phyloP scores from a whole-genome alignment of 176 grass and related monocot genomes.

The Stipa capillata region DNA sequence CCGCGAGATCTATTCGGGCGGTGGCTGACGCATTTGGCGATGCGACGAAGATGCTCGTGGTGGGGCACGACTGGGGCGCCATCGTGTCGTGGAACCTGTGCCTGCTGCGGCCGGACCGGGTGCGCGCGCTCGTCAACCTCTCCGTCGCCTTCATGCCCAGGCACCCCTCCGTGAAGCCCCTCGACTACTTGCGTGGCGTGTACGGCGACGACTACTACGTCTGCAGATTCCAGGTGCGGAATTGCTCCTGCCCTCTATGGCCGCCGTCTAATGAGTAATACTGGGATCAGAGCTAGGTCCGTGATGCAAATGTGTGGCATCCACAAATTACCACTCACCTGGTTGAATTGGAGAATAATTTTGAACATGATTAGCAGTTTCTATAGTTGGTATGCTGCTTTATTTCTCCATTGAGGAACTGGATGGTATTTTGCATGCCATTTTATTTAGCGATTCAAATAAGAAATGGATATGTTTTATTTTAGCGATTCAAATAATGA shows the following conservation, averaged over 20 bases:
- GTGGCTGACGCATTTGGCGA: neutral
- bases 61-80: too few relatives aligned
- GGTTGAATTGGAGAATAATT: too few relatives aligned
- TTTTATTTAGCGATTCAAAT: neutral
- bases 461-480: neutral
- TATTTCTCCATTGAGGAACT: neutral
- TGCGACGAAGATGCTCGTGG: constrained; percentile 43
- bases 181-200: constrained; percentile 32
- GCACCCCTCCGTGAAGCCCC: constrained; percentile 12
- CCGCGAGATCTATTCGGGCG: neutral
- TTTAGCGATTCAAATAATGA: too few relatives aligned
- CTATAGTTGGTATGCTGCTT: too few relatives aligned
- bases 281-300: too few relatives aligned
- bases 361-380: neutral
- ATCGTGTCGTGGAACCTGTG: constrained; percentile 59
- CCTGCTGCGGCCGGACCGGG: constrained; percentile 55
- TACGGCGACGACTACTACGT: constrained; percentile 70
- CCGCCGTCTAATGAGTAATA: neutral
- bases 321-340: neutral
- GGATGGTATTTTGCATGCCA: neutral
- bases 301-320: neutral
- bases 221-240: constrained; percentile 53
- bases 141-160: constrained; percentile 48
- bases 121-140: constrained; percentile 53
- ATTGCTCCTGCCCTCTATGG: neutral